Conservation (phyloP, 1,284 basidiomycete species). For the Rhizoctonia solani region DNA sequence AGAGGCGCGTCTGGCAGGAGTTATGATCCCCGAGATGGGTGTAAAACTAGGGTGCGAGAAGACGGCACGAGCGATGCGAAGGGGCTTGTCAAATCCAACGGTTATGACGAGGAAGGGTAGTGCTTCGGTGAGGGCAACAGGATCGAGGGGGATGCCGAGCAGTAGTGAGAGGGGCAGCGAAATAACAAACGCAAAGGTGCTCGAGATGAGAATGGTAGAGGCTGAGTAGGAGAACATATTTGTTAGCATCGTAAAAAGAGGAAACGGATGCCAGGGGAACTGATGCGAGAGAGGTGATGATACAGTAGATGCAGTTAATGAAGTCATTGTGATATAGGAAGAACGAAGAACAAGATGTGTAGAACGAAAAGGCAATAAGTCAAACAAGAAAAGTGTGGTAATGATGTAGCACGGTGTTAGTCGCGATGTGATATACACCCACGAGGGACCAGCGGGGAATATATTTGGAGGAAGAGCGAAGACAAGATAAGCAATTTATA, state of each 20-base stretch:
- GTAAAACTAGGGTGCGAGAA: conserved; percentile 80
- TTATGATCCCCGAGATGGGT: conserved; percentile 43
- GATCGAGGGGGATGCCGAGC: conserved; percentile 87
- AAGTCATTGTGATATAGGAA: conserved; percentile 33
- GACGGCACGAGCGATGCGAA: conserved; percentile 87
- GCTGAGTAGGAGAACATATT: conserved; percentile 48
- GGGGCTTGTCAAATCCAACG: conserved; percentile 97
- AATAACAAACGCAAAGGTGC: conserved; percentile 86
- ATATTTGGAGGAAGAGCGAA: not conserved
- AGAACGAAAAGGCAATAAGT: conserved; percentile 7
- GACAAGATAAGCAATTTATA: not conserved
- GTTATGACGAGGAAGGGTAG: conserved; percentile 98
- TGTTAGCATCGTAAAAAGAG: conserved; percentile 9
- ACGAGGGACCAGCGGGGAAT: conserved; percentile 5
- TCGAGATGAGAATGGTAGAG: conserved; percentile 80
- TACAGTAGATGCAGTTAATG: conserved; percentile 13
- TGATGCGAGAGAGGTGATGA: conserved; percentile 14
- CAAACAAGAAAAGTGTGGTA: conserved; percentile 13
- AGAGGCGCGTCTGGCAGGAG: not conserved
- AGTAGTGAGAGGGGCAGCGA: conserved; percentile 84
- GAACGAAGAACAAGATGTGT: not conserved
- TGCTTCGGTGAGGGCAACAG: conserved; percentile 90
- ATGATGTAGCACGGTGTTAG: not conserved
- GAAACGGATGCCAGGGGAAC: conserved; percentile 25
- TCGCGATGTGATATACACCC: not conserved